Evolutionary conservation across 345 rosid species (phyloP).

Genomic region (Aethionema arabicum): DNA sequence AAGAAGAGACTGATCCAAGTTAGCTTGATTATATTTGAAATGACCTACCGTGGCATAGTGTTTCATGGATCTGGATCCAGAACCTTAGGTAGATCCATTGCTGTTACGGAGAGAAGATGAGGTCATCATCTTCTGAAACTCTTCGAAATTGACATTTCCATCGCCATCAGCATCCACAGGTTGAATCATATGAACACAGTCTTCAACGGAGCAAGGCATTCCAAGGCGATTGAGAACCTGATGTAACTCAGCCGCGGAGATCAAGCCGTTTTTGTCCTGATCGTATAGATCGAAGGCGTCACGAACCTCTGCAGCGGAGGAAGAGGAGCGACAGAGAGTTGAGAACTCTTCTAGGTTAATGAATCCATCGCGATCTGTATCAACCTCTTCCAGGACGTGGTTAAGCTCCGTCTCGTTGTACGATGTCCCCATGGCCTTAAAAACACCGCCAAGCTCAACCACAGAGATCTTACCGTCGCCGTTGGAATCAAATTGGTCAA

Average conservation of each 20-base stretch:
- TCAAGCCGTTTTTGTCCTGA: constrained; percentile 70
- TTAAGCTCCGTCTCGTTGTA: constrained; percentile 47
- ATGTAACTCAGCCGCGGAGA: constrained; percentile 69
- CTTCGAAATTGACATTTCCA: constrained; percentile 71
- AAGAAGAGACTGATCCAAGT: constrained; percentile 10
- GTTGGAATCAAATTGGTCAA: constrained; percentile 79
- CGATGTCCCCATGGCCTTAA: constrained; percentile 60
- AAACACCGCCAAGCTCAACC: constrained; percentile 58
- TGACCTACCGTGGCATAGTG: not conserved
- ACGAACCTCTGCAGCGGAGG: constrained; percentile 58
- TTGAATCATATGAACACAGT: constrained; percentile 63
- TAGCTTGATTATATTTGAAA: constrained; percentile 26
- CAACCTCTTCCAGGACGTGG: constrained; percentile 71
- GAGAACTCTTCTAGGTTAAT: constrained; percentile 66
- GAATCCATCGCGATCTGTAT: constrained; percentile 73
- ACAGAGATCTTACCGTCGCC: constrained; percentile 88
- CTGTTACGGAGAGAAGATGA: constrained; percentile 27
- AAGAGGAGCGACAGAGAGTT: constrained; percentile 51
- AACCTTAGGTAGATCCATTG: constrained; percentile 5
- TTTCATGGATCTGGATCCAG: not conserved
- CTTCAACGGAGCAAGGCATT: constrained; percentile 64
- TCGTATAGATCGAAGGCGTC: constrained; percentile 96
- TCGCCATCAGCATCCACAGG: constrained; percentile 86
- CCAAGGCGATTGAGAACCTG: constrained; percentile 62
- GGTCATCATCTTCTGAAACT: constrained; percentile 84